phyloP scores from a whole-genome alignment of 768 basidiomycete genomes.

The Lentinula lateritia region DNA sequence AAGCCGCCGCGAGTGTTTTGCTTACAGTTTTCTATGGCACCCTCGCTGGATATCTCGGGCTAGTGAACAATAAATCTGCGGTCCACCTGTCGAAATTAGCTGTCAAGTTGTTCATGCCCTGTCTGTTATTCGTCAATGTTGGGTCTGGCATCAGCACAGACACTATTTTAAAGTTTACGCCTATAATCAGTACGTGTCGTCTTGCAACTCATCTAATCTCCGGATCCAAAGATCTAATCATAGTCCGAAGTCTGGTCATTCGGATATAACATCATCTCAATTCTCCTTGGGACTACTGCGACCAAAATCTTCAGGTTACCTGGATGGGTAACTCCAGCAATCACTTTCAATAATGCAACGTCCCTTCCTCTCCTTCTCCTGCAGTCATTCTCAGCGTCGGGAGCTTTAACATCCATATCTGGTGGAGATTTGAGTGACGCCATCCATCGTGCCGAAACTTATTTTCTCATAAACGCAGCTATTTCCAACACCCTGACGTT shows the following conservation, averaged over 20 bases:
- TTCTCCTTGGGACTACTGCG: not conserved
- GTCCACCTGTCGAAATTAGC: not conserved
- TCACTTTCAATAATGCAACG: conserved; percentile 5
- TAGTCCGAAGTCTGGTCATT: not conserved
- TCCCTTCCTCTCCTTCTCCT: conserved; percentile 7
- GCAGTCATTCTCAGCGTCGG: conserved; percentile 1
- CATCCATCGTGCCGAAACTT: not conserved
- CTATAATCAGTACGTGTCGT: not conserved
- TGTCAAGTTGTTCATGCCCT: conserved; percentile 1
- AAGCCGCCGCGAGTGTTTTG: not conserved
- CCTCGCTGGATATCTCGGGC: not conserved
- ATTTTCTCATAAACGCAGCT: conserved; percentile 6
- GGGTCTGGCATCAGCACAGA: not conserved
- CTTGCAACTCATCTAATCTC: not conserved
- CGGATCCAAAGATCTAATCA: not conserved
- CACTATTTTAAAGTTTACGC: not conserved
- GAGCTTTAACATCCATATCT: conserved; percentile 2
- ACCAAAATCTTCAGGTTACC: not conserved
- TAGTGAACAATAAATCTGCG: not conserved
- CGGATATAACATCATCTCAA: not conserved
- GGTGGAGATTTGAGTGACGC: not conserved
- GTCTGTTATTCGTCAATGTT: conserved; percentile 3
- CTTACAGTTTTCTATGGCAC: conserved; percentile 3
- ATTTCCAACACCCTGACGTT: conserved; percentile 3
- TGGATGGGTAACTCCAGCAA: conserved; percentile 3